phyloP scores from a whole-genome alignment of 208 protist species.

The Leishmania major region DNA sequence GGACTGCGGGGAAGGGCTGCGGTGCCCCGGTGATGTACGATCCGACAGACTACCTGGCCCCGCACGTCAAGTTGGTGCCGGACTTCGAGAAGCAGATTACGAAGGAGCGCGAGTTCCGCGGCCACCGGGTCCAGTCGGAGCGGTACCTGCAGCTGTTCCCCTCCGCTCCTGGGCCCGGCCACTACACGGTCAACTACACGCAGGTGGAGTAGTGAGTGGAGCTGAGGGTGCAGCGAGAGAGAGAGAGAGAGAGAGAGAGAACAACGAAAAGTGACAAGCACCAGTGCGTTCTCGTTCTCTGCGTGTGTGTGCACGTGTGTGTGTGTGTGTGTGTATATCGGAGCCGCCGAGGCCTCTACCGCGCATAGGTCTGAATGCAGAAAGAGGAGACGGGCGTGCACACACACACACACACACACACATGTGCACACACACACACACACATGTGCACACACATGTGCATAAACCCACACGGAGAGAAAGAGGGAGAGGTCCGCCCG shows the following conservation, averaged over 20 bases:
- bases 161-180: slow-evolving; percentile 67
- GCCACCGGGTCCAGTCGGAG: slow-evolving; percentile 75
- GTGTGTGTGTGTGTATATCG: too few species aligned
- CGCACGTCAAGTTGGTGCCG: slow-evolving; percentile 59
- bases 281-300: background rate
- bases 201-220: slow-evolving; percentile 42
- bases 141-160: slow-evolving; percentile 63
- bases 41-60: slow-evolving; percentile 46
- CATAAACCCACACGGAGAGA: too few species aligned
- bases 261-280: background rate
- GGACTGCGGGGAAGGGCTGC: slow-evolving; percentile 45
- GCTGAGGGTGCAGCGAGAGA: background rate
- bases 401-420: too few species aligned
- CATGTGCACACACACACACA: too few species aligned
- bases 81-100: slow-evolving; percentile 86
- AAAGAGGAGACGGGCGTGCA: too few species aligned
- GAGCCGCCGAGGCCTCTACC: too few species aligned
- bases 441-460: too few species aligned
- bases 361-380: too few species aligned
- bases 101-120: slow-evolving; percentile 83
- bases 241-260: background rate
- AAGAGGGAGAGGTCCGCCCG: too few species aligned
- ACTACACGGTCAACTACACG: slow-evolving; percentile 64
- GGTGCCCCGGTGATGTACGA: slow-evolving; percentile 60
- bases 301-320: background rate